Percentiles rank a stretch among this genome's conserved stretches.
phyloP scores from a whole-genome alignment of 2,329 filamentous ascomycete species.

The Monosporascus sp. region DNA sequence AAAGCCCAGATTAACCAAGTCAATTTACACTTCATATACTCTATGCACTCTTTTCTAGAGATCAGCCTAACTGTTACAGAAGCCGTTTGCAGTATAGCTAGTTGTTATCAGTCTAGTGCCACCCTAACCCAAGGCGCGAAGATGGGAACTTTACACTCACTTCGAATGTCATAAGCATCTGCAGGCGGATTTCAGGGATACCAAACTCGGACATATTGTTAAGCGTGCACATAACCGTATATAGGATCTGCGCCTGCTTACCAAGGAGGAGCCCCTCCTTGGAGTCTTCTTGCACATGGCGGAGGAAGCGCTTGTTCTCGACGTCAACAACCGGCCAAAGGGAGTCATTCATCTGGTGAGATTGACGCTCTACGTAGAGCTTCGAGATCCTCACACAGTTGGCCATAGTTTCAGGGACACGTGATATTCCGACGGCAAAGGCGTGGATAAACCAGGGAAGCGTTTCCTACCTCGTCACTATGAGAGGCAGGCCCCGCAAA shows the following conservation, averaged over 20 bases:
- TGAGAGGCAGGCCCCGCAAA: constrained; percentile 15
- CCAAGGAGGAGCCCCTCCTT: constrained; percentile 7
- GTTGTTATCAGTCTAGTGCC: background rate
- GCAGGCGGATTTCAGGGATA: constrained; percentile 11
- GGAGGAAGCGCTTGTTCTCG: constrained; percentile 11
- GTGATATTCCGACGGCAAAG: constrained; percentile 9
- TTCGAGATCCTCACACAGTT: constrained; percentile 13
- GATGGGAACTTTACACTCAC: background rate
- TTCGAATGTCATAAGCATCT: constrained; percentile 11
- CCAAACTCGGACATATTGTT: constrained; percentile 2
- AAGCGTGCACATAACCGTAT: constrained; percentile 13
- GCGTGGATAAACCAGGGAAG: constrained; percentile 18
- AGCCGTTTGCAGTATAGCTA: constrained; percentile 9
- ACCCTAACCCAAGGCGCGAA: background rate
- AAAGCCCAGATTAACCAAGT: no score
- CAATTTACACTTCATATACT: no score
- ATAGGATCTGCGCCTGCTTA: constrained; percentile 14
- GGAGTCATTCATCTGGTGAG: background rate
- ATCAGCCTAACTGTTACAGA: no score
- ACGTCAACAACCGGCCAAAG: constrained; percentile 12
- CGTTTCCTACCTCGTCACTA: constrained; percentile 14
- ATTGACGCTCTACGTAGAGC: constrained; percentile 5
- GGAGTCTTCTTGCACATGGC: background rate
- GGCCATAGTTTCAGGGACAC: constrained; percentile 10
- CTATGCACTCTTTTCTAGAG: no score